Conservation (phyloP, 2,329 filamentous ascomycete species). For the Paracorniculantispora psalliotae region DNA sequence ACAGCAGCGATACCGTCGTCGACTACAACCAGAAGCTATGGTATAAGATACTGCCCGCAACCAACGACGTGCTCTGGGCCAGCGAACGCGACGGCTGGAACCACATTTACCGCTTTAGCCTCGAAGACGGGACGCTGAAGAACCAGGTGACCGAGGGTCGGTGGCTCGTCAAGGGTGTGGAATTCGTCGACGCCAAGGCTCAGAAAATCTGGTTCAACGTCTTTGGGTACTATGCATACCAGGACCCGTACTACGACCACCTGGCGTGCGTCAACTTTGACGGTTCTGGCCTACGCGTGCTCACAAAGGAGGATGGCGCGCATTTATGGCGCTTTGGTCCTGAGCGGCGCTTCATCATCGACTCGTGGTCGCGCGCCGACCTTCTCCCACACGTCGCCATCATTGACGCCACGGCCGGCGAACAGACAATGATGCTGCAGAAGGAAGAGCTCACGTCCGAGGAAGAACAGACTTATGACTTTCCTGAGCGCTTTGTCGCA, state of each 20-base stretch:
- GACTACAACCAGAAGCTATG: slow-evolving; percentile 16
- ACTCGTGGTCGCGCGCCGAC: slow-evolving; percentile 25
- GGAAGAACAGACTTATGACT: not conserved
- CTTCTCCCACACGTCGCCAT: slow-evolving; percentile 16
- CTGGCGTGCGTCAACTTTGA: slow-evolving; percentile 22
- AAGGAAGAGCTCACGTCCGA: not conserved
- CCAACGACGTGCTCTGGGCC: slow-evolving; percentile 22
- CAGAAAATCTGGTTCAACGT: slow-evolving; percentile 20
- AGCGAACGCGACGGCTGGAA: slow-evolving; percentile 26
- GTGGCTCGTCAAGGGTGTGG: slow-evolving; percentile 22
- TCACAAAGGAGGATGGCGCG: slow-evolving; percentile 25
- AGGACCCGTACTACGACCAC: slow-evolving; percentile 25
- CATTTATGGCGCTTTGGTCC: slow-evolving; percentile 22
- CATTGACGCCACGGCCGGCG: slow-evolving; percentile 16
- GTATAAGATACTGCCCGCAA: not conserved
- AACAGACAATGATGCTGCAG: slow-evolving; percentile 17
- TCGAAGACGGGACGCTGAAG: not conserved
- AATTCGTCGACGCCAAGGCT: slow-evolving; percentile 18
- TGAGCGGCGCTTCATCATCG: slow-evolving; percentile 19
- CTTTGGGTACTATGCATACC: slow-evolving; percentile 16
- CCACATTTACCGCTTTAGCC: slow-evolving; percentile 23
- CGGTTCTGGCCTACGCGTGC: slow-evolving; percentile 20
- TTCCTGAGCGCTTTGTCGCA: slow-evolving; percentile 22
- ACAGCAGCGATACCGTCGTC: slow-evolving; percentile 23
- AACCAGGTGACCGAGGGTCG: slow-evolving; percentile 22